Evolutionary conservation across 768 basidiomycete genomes (phyloP), one percentile per base, ranked within the genome.

Genomic region (Russula earlei): DNA sequence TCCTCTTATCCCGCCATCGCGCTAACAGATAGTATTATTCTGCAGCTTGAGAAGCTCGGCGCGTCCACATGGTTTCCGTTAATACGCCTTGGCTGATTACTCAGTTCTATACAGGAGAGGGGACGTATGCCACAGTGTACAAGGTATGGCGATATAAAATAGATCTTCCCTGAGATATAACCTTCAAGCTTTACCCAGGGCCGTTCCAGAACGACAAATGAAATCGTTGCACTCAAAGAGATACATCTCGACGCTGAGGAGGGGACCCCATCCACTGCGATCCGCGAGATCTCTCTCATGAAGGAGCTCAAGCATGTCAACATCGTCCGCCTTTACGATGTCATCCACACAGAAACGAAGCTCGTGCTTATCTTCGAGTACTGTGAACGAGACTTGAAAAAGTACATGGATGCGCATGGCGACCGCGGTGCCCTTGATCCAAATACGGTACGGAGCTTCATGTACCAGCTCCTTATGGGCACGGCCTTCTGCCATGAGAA

Each of bases 171-270:
- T 60, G 31, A 59, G 24, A 37, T n/a, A 14, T 19, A 37, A 56
- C 38, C 27, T 43, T 29, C 22, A 19, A 8, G 17, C 19, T 31
- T 36, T 17, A 22, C 22, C n/a, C 36, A 92, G 90, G 96, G 96
- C 15, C 85, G 95, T 60, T 96, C 93, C 20, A 77, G 94, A 58
- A 92, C 92, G 31, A 98, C 94, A n/a, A 96, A 96, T 65, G 96
- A 98, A 70, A 91, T 96, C 50, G 96, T 99, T 17, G 96, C 96
- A 12, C 71, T 99, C 54, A 99, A 99, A 71, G 96, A 99, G 75
- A 99, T 99, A 62, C 94, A 98, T 67, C 87, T 99, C 58, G 96
- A 99, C 75, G 90, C 96, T 5, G 96, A 99, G 71, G 96, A 99
- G 73, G 96, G 96, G 33, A 99, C 96, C 0, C 96, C 96, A 31